Base-by-base conservation (phyloP, 495 filamentous ascomycete genomes). In the Penicillium cosmopolitanum region DNA sequence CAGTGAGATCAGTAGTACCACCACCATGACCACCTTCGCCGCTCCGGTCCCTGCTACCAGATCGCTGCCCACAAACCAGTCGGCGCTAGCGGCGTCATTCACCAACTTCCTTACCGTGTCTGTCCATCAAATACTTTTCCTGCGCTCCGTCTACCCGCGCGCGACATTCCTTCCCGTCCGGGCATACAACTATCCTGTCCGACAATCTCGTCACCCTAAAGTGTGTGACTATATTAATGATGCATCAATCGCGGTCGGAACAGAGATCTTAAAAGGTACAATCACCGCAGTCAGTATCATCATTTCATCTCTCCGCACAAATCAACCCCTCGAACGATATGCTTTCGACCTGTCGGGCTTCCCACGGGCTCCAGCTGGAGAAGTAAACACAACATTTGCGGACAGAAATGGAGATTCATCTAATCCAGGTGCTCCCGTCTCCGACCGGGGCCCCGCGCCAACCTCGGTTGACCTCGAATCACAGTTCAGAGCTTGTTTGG, bases 111-210 rank as follows among this genome's bases (percentile, higher is more conserved):
- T 98, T 47, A 91, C 85, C 56, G 87, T 95, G 43, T 87, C 90
- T 62, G 90, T 94, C 69, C 95, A 98, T 79, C 95, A 94, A 65
- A 91, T 98, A 69, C 86, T 98, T 61, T 96, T 91, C 77, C 85
- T 93, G 61, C 89, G 95, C 57, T 71, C 74, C 59, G 85, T 98
- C 70, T 98, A 98, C 72, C 93, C 94, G 0, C 73, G 78, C 52
- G 72, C 82, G 23, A 90, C 92, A 48, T 98, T 98, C 77, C 82
- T 96, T 56, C 84, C 87, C 36, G 87, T 89, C 18, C 86, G 88
- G 60, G 91, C 89, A 44, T 97, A 93, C 82, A 95, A 96, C 74
- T 89, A 90, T 60, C 87, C 93, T 25, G 90, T 97, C 40, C 87
- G 91, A 65, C 93, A 97, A 73, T 91, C 84, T 61, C 88, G 95